Evolutionary conservation across 1,284 basidiomycete species (phyloP), one percentile per base, ranked within the genome.

Genomic region (Cutaneotrichosporon curvatum): DNA sequence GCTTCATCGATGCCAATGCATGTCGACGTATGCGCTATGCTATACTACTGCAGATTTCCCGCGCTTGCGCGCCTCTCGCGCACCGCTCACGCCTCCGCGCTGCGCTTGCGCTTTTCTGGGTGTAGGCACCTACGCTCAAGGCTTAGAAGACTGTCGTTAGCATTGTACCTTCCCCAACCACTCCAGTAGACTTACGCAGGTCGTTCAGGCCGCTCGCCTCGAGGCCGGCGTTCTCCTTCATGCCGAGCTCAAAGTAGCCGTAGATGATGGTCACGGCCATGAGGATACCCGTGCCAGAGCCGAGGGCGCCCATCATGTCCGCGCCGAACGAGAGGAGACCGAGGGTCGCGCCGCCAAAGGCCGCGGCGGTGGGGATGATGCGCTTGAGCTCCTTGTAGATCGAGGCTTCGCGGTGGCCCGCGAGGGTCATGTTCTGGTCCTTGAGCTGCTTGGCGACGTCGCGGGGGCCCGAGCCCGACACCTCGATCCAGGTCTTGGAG

Each of bases 321-420:
- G 94, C 94, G 20, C 81, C 79, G 45, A 98, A 91, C n/a, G 86
- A 89, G 18, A 97, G 77, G 19, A 95, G 76, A 40, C 94, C 94
- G 25, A 97, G 84, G 51, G 92, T 87, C 21, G 92, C 95, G 46
- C 94, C 94, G 50, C 94, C 95, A 57, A 97, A 89, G 2, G 92
- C 89, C 14, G 94, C 94, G 8, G 95, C 94, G 16, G 92, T 97
- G 1, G 94, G 94, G 56, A 98, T 95, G 57, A 97, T 85, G 39
- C 90, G 81, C 79, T 97, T 98, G 56, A 97, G 81, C 70, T 97
- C 94, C 78, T 96, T 97, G 80, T 97, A 97, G 88, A 97, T 95
- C 22, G 84, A 87, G 30, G 86, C 90, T 68, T 97, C 94, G 57
- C 91, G 84, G 72, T 96, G 92, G 48, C 94, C 92, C 20, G 92